phyloP scores from a whole-genome alignment of 495 filamentous ascomycete genomes.

The Penicillium lividum region DNA sequence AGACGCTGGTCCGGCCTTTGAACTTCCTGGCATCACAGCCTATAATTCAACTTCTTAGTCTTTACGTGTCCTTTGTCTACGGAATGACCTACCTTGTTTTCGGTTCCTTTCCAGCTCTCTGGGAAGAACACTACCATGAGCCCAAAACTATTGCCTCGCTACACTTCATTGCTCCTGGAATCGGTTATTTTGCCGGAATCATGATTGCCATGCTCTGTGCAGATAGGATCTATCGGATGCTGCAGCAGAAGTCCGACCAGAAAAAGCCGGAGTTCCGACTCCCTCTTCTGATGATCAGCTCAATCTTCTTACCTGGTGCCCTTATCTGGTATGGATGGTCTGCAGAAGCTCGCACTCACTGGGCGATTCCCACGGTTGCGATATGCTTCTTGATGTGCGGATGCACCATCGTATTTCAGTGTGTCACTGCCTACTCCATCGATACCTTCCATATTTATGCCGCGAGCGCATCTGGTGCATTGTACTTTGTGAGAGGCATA shows the following conservation, averaged over 20 bases:
- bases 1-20: slow-evolving; percentile 34
- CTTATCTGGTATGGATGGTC: slow-evolving; percentile 54
- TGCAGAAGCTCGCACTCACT: slow-evolving; percentile 32
- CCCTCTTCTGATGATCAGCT: slow-evolving; percentile 11
- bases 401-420: slow-evolving; percentile 53
- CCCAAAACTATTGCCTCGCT: slow-evolving; percentile 37
- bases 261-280: slow-evolving; percentile 27
- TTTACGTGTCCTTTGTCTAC: slow-evolving; percentile 58
- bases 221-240: slow-evolving; percentile 29
- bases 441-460: slow-evolving; percentile 56
- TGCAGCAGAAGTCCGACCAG: slow-evolving; percentile 5
- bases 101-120: slow-evolving; percentile 57
- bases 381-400: slow-evolving; percentile 51
- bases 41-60: slow-evolving; percentile 42
- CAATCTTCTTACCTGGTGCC: slow-evolving; percentile 16
- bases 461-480: slow-evolving; percentile 54
- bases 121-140: slow-evolving; percentile 49
- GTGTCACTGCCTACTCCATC: slow-evolving; percentile 60
- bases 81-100: slow-evolving; percentile 62
- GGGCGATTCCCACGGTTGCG: slow-evolving; percentile 59
- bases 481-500: slow-evolving; percentile 38
- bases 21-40: slow-evolving; percentile 45
- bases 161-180: slow-evolving; percentile 47
- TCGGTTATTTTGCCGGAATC: slow-evolving; percentile 58
- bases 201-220: slow-evolving; percentile 45